Base-by-base conservation (phyloP, 2,329 filamentous ascomycete species). In the Apiospora sp. region DNA sequence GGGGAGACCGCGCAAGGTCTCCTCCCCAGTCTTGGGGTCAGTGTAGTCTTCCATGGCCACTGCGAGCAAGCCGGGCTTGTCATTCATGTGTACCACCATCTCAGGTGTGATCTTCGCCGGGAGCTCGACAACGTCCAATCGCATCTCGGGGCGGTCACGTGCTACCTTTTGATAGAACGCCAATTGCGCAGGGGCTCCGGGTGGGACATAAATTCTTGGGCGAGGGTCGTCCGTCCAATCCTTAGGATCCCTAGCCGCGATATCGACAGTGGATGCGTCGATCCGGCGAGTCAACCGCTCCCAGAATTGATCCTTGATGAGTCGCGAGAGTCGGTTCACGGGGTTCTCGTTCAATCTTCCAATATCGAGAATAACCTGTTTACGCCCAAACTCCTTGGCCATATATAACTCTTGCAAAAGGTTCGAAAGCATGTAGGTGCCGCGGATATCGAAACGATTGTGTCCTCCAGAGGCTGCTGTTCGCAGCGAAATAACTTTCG, bases 351-450 rank as follows among this genome's bases (percentile, higher is more conserved):
- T 97, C 76, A 99, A 86, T 34, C 96, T 92, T 13, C 92, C 93
- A 81, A 98, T 95, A 79, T 98, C 95, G 64, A 99, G 89, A 71
- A 98, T 90, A 78, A 98, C 96, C 80, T 94, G 92, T 83, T 95
- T 94, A 74, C 94, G 92, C 73, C 94, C 95, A 80, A 94, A 95
- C 81, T 97, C 93, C 86, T 97, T 92, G 75, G 96, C 96, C 76
- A 98, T 88, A 1, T 93, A 96, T 76, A 99, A 89, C 84, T 99
- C 96, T 83, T 99, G 96, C 54, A 98, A 88, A 67, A 98, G 90
- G 81, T 98, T 99, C 75, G 96, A 98, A 73, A 99, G 89, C 92
- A 97, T 97, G 83, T 99, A 99, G 44, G 94, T 98, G 78, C 96
- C 96, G 76, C 96, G 93, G 74, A 99, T 90, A 80, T 98, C 95